These are phyloP conservation scores for Tephrocybe rancida DNA, from an alignment of 768 basidiomycete species.

Conservation along the genomic window DNA sequence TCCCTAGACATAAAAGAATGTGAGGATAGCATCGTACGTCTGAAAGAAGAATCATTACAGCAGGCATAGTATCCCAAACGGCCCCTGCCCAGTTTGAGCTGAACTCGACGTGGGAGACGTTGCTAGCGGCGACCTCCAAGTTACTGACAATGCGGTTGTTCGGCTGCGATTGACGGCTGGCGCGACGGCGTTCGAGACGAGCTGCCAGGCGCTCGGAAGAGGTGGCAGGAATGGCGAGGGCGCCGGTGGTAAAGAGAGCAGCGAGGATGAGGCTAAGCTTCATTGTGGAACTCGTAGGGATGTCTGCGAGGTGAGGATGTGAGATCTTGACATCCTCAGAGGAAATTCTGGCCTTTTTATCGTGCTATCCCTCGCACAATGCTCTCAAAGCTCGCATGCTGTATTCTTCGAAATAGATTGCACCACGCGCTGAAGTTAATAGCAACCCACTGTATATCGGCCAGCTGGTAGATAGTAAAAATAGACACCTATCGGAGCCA, in stretches of 20 bases:
- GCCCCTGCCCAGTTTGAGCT: conserved; percentile 39
- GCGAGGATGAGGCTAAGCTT: conserved; percentile 1
- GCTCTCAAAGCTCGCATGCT: neutral
- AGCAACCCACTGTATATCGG: neutral
- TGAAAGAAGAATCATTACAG: conserved; percentile 12
- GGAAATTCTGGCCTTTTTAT: neutral
- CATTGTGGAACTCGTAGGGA: neutral
- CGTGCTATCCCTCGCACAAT: too few species aligned
- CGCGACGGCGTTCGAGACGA: conserved; percentile 5
- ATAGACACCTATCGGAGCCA: neutral
- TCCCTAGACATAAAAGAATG: conserved; percentile 13
- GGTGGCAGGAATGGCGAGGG: conserved; percentile 1
- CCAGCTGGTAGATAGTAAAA: neutral
- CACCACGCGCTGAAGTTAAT: neutral
- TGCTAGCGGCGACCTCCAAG: conserved; percentile 1
- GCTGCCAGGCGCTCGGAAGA: conserved; percentile 5
- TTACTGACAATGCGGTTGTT: neutral
- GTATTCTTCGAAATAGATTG: neutral
- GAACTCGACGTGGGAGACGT: conserved; percentile 27
- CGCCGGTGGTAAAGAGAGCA: neutral
- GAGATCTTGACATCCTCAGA: too few species aligned
- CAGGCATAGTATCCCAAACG: conserved; percentile 23
- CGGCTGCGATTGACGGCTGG: conserved; percentile 1
- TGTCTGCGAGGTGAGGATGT: too few species aligned
- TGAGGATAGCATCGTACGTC: neutral